Base-by-base conservation (phyloP, 306 rosid genomes). In the Sphenostylis stenocarpa region DNA sequence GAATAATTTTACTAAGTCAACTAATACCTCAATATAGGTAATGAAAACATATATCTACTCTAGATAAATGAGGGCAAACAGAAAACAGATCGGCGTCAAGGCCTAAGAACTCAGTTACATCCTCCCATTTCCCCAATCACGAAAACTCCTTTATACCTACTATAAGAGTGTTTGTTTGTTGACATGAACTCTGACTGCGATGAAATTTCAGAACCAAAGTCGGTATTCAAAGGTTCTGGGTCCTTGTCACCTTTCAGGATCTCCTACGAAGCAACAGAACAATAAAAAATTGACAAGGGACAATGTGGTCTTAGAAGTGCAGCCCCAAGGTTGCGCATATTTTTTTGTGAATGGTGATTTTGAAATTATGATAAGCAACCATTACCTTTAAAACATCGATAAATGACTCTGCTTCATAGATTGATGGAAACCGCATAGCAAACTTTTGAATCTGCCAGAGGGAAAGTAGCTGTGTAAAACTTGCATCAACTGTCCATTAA, bases 391-490 rank as follows among this genome's bases (percentile, higher is more conserved):
- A 74, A 76, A 80, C 73, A 79, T 48, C 81, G 58, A 88, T 77
- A 80, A 92, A 89, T 58, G 80, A 74, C 60, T 90, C 80, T n/a
- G 91, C 68, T 76, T 92, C 97, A 49, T 62, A 33, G 28, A 55
- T 76, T 19, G 97, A 84, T 76, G 91, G 76, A 85, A 92, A 90
- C 73, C 87, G 84, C 80, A 95, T 51, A 23, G 90, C 97, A 52
- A 92, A 95, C 87, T 92, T 95, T 84, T 92, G 93, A 41, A 86
- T 81, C 97, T 95, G 88, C 67, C 52, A 72, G 65, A 73, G 60
- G 4, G 14, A 39, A 76, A 60, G 12, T 57, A 65, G n/a, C 52
- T 39, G 24, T 43, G 61, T 47, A 20, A 77, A 48, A 31, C 60
- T 52, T 21, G 31, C 75, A 53, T 21, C 29, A 67, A 80, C 61